These are phyloP conservation scores for Fusarium algeriense DNA, from an alignment of 2,329 filamentous ascomycete species.

Conservation along the genomic window DNA sequence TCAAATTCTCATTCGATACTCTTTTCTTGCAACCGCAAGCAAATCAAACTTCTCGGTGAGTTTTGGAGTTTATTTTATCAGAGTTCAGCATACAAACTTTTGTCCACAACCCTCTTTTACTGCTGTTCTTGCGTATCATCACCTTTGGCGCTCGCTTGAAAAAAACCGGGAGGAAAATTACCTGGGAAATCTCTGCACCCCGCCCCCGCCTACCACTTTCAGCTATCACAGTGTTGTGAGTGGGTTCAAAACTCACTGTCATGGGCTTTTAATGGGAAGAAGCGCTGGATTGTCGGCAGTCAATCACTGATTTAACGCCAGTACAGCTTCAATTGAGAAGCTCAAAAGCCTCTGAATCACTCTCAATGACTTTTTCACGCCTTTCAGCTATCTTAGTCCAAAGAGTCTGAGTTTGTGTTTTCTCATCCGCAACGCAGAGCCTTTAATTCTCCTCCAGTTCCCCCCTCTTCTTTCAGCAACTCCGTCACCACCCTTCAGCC, in stretches of 20 bases:
- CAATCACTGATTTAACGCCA: conserved; percentile 1
- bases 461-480: conserved; percentile 23
- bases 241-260: conserved; percentile 31
- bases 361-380: conserved; percentile 2
- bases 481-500: conserved; percentile 38
- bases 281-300: conserved; percentile 2
- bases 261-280: background rate
- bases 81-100: background rate
- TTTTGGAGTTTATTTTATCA: background rate
- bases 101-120: background rate
- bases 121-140: background rate
- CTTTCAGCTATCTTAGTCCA: conserved; percentile 8
- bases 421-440: conserved; percentile 5
- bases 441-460: conserved; percentile 5
- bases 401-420: conserved; percentile 18
- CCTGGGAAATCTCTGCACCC: conserved; percentile 49
- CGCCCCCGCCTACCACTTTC: conserved; percentile 48
- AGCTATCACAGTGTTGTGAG: conserved; percentile 31
- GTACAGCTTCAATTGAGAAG: conserved; percentile 5
- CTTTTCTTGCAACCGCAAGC: conserved; percentile 21
- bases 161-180: conserved; percentile 37
- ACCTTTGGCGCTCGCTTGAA: conserved; percentile 19
- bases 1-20: conserved; percentile 23
- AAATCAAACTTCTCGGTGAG: conserved; percentile 23
- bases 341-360: background rate